Evolutionary conservation across 768 basidiomycete species (phyloP).

Genomic region (Suillus spraguei): DNA sequence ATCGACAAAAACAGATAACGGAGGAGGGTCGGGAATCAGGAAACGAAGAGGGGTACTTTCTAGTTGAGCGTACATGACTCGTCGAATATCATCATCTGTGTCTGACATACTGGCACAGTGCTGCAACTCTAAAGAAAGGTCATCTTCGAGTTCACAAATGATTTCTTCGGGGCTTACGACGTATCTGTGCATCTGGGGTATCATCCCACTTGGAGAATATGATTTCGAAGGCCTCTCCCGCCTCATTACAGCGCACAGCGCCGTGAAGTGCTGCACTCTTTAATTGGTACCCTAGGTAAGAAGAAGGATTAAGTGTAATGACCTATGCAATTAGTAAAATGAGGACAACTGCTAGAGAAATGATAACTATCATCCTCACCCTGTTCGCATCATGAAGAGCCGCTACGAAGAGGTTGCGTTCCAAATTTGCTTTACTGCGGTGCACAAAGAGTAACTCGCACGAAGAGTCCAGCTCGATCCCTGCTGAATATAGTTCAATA

Average conservation of each 20-base stretch:
- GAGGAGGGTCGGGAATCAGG: conserved; percentile 11
- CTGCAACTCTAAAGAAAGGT: not conserved
- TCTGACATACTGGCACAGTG: not conserved
- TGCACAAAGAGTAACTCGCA: not conserved
- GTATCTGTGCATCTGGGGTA: not conserved
- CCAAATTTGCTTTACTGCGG: conserved; percentile 1
- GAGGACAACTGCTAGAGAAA: not conserved
- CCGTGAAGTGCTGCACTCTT: not conserved
- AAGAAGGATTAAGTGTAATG: not conserved
- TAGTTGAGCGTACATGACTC: not conserved
- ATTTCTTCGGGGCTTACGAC: not conserved
- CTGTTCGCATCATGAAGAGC: not conserved
- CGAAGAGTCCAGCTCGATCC: not conserved
- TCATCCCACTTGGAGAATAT: not conserved
- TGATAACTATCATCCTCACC: not conserved
- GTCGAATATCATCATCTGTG: not conserved
- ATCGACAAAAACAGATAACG: conserved; percentile 36
- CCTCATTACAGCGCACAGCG: not conserved
- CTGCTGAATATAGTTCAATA: conserved; percentile 3
- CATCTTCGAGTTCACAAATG: not conserved
- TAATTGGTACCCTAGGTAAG: not conserved
- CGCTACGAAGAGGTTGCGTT: not conserved
- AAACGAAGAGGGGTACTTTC: not conserved
- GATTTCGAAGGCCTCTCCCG: not conserved
- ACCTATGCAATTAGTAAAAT: not conserved